These are phyloP conservation scores for Aristolochia californica DNA, from an alignment of 164 flowering plant species.

Conservation along the genomic window DNA sequence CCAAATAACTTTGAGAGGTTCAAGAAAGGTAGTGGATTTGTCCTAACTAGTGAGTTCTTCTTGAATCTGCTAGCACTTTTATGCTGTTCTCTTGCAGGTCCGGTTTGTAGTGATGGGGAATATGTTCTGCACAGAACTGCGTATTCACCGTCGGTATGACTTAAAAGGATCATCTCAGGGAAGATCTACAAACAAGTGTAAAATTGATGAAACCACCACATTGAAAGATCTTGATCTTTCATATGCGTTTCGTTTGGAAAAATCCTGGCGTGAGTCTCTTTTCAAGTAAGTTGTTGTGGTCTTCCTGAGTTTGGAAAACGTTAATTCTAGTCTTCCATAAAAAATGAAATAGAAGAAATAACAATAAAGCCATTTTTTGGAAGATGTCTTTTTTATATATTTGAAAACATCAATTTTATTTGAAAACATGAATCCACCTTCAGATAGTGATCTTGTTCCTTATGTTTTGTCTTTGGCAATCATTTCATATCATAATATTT, in stretches of 20 bases:
- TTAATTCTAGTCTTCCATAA: neutral
- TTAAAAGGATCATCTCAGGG: constrained; percentile 90
- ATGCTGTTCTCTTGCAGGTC: constrained; percentile 35
- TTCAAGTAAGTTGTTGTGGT: constrained; percentile 42
- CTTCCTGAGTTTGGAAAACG: neutral
- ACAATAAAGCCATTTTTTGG: neutral
- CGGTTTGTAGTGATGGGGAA: constrained; percentile 98
- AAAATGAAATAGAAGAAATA: too few species aligned
- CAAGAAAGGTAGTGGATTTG: constrained; percentile 46
- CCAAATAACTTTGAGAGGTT: constrained; percentile 43
- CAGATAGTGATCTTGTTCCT: too few species aligned
- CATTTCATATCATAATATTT: too few species aligned
- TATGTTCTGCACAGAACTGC: constrained; percentile 85
- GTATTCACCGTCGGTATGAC: constrained; percentile 82
- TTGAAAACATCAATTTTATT: too few species aligned
- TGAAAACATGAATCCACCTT: neutral
- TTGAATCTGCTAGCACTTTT: neutral
- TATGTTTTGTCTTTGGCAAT: too few species aligned
- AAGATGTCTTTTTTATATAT: neutral
- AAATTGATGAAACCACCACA: constrained; percentile 52
- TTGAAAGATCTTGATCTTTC: constrained; percentile 82
- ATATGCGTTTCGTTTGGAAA: constrained; percentile 80
- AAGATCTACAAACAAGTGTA: constrained; percentile 50
- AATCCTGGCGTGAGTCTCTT: constrained; percentile 57
- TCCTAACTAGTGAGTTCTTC: neutral